Evolutionary conservation across 2,329 filamentous ascomycete genomes (phyloP).

Genomic region (Colletotrichum ledebouriae): DNA sequence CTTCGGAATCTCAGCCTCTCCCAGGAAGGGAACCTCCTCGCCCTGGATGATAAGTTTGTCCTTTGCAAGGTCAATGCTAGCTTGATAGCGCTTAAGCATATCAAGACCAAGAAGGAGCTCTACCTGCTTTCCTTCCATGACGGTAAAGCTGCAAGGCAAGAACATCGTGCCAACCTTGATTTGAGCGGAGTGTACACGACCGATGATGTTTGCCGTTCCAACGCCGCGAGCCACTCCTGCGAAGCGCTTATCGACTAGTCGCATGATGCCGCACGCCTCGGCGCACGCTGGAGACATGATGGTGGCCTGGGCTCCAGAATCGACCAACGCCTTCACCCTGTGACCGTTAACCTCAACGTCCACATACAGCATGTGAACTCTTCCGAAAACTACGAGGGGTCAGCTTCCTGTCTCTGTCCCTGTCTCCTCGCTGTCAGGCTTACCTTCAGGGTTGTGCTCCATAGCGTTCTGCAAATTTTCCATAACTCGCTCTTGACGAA

Average conservation of each 20-base stretch:
- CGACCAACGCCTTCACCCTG: conserved; percentile 94
- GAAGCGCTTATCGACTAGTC: conserved; percentile 92
- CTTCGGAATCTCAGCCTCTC: conserved; percentile 95
- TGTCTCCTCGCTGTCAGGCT: conserved; percentile 45
- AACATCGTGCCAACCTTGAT: conserved; percentile 92
- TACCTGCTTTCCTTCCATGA: conserved; percentile 99
- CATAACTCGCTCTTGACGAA: conserved; percentile 92
- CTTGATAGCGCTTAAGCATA: conserved; percentile 97
- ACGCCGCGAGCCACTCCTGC: conserved; percentile 93
- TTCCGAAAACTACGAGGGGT: conserved; percentile 81
- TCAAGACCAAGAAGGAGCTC: conserved; percentile 93
- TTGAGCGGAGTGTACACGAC: conserved; percentile 93
- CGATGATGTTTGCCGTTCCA: conserved; percentile 93
- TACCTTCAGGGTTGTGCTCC: conserved; percentile 97
- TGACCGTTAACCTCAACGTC: conserved; percentile 94
- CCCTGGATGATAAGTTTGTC: conserved; percentile 91
- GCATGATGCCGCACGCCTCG: conserved; percentile 94
- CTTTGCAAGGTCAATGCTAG: conserved; percentile 87
- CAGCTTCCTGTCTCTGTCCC: conserved; percentile 12
- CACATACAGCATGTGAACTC: conserved; percentile 96
- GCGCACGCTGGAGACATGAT: conserved; percentile 98
- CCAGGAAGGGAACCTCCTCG: conserved; percentile 89
- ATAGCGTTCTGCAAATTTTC: conserved; percentile 97
- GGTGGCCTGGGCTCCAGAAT: conserved; percentile 96
- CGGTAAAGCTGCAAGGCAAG: conserved; percentile 94